Base-by-base conservation (phyloP, 1,284 basidiomycete genomes). In the Apiotrichum sp. region DNA sequence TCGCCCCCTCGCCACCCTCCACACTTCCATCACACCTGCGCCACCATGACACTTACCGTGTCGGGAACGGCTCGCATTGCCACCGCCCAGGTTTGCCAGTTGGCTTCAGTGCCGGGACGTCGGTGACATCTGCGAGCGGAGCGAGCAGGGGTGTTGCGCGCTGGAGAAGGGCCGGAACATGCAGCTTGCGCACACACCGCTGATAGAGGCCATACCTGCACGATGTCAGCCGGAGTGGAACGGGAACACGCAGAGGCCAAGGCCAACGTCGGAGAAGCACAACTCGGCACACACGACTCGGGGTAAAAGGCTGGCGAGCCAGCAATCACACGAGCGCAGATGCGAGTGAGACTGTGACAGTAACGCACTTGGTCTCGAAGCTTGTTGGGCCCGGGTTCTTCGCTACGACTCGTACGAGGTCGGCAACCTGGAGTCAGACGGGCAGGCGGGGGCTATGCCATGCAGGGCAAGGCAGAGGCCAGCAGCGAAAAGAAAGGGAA, bases 161-260 rank as follows among this genome's bases (percentile, higher is more conserved):
- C 22, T 40, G 48, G 5, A 73, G 61, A 43, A 72, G 64, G 2
- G 61, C 52, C 0, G 62, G 40, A 14, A 67, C 60, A 6, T 66
- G 49, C 3, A 63, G 50, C 8, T 66, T 60, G 2, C 72, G 67
- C 2, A 71, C 70, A 56, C 73, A 75, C 55, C 74, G 72, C 50
- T 66, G 61, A 50, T 73, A 77, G 10, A 77, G 64, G 16, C 75
- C 75, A 51, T 77, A 77, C 61, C 75, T 77, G 45, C 10, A 36
- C 38, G 39, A 45, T 39, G 22, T 22, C 22, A 22, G 22, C 22
- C 10, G n/a, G 35, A 14, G 22, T 2, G 14, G 16, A 33, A 16
- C 41, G 35, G 10, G 3, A 8, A 33, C 13, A 31, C 4, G 11
- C 8, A 34, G 35, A 6, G 10, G 32, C n/a, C n/a, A 46, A 22